Conservation (phyloP, 2,329 filamentous ascomycete species). For the Arthrobotrys musiformis region DNA sequence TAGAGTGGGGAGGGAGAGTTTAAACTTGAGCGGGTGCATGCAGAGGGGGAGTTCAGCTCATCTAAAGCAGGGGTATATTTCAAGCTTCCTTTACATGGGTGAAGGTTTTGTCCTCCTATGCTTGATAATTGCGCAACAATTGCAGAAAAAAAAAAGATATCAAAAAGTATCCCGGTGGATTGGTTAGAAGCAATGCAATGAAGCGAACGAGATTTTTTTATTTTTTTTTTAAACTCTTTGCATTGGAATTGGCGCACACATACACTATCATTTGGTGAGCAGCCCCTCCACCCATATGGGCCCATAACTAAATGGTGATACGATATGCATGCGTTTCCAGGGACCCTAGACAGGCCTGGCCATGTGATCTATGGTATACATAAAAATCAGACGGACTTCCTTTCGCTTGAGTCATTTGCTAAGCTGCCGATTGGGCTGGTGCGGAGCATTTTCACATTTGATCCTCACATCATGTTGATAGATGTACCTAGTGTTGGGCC, state of each 20-base stretch:
- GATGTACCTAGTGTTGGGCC: slow-evolving; percentile 6
- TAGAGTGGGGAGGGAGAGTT: not conserved
- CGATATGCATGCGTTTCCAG: slow-evolving; percentile 41
- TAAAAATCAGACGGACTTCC: slow-evolving; percentile 46
- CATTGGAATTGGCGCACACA: slow-evolving; percentile 24
- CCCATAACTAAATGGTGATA: slow-evolving; percentile 37
- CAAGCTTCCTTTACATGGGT: slow-evolving; percentile 10
- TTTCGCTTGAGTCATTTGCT: slow-evolving; percentile 44
- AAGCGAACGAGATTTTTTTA: slow-evolving; percentile 41
- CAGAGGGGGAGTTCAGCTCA: slow-evolving; percentile 39
- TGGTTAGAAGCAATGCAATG: slow-evolving; percentile 46
- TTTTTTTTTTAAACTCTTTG: not conserved
- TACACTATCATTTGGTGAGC: slow-evolving; percentile 23
- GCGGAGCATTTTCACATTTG: not conserved
- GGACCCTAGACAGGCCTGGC: slow-evolving; percentile 36
- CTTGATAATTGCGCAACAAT: slow-evolving; percentile 49
- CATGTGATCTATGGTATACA: slow-evolving; percentile 45
- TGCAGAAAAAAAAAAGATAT: slow-evolving; percentile 39
- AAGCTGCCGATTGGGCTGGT: slow-evolving; percentile 12
- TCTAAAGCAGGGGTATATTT: slow-evolving; percentile 16
- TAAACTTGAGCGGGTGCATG: slow-evolving; percentile 31
- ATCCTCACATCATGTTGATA: slow-evolving; percentile 6
- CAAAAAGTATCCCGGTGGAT: slow-evolving; percentile 27
- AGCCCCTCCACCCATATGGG: slow-evolving; percentile 18
- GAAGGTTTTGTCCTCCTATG: not conserved